Evolutionary conservation across 306 rosid genomes (phyloP).

Genomic region (Fagus sylvatica): DNA sequence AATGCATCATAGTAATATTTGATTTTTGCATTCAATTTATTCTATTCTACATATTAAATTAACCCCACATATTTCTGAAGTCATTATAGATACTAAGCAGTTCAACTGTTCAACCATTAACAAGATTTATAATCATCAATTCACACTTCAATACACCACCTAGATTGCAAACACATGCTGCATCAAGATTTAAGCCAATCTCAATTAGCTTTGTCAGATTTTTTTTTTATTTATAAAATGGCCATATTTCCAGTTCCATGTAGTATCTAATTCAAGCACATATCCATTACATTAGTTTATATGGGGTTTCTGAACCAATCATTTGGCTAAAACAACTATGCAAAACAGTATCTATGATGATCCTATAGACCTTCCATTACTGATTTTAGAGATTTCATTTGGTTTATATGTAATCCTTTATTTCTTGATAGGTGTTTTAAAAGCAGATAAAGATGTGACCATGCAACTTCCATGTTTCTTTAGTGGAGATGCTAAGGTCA

Average conservation of each 20-base stretch:
- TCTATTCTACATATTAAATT: not conserved
- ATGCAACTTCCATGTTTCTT: not conserved
- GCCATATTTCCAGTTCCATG: not conserved
- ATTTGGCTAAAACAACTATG: not conserved
- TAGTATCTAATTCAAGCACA: too few species aligned
- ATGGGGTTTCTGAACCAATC: too few species aligned
- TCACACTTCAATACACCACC: not conserved
- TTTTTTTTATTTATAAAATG: not conserved
- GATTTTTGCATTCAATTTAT: not conserved
- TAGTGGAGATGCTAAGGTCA: not conserved
- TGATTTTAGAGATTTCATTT: not conserved
- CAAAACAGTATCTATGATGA: not conserved
- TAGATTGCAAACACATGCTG: not conserved
- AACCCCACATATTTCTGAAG: not conserved
- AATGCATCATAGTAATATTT: not conserved
- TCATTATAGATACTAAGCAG: not conserved
- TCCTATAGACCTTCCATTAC: not conserved
- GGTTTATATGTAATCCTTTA: not conserved
- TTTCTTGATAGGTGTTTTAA: not conserved
- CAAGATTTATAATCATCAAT: not conserved
- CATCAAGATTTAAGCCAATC: not conserved
- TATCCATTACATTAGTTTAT: too few species aligned
- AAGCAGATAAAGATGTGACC: slow-evolving; percentile 4
- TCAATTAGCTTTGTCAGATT: not conserved
- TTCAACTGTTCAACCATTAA: not conserved